Evolutionary conservation across 2,329 filamentous ascomycete species (phyloP).

Genomic region (Pseudogymnoascus sp.): DNA sequence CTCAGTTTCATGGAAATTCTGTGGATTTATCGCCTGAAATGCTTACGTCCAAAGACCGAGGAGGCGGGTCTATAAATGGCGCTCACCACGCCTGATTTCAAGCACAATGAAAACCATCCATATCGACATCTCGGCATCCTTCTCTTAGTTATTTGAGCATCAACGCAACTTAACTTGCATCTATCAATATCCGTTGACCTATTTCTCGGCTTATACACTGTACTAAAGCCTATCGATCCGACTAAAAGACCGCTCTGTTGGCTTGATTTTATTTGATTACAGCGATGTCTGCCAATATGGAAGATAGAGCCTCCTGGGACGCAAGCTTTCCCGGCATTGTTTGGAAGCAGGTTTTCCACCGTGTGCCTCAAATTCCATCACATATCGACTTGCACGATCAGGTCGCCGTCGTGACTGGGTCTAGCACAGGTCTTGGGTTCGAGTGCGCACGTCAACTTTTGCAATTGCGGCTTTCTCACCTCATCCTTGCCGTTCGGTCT

Average conservation of each 20-base stretch:
- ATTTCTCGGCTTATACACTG: not conserved
- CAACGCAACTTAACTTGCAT: not conserved
- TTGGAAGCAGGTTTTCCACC: conserved; percentile 9
- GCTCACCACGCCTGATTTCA: not conserved
- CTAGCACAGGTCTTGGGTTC: conserved; percentile 34
- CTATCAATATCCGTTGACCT: not conserved
- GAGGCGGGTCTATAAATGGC: not conserved
- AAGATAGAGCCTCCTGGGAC: not conserved
- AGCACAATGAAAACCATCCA: not conserved
- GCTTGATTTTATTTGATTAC: not conserved
- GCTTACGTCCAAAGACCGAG: not conserved
- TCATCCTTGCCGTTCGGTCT: conserved; percentile 33
- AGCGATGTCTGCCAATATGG: not conserved
- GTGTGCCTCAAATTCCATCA: not conserved
- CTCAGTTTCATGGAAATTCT: not conserved
- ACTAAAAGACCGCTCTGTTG: not conserved
- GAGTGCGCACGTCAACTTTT: conserved; percentile 31
- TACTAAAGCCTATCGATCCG: not conserved
- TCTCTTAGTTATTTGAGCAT: not conserved
- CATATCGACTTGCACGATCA: conserved; percentile 16
- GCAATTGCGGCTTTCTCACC: conserved; percentile 24
- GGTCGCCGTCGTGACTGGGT: conserved; percentile 33
- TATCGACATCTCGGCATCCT: not conserved
- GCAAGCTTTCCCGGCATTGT: not conserved
- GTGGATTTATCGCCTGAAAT: not conserved